Base-by-base conservation (phyloP, 495 filamentous ascomycete species). In the Hypoxylon cercidicola region DNA sequence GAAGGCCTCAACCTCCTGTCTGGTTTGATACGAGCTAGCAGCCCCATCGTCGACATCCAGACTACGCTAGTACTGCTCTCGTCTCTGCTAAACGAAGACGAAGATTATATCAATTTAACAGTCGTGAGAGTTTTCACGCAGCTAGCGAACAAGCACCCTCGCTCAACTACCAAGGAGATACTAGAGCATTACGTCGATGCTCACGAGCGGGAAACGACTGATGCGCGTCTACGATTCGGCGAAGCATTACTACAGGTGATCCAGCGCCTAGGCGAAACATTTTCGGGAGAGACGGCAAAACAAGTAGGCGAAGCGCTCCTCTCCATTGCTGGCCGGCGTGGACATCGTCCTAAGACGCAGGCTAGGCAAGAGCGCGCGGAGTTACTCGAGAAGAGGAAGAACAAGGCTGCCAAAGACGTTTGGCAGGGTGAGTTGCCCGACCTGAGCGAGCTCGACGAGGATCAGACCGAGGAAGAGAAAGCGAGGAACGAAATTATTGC, bases 1-100 rank as follows among this genome's bases (percentile, higher is more conserved):
- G 90, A 95, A 71, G 92, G 91, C 9, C 85, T 96, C 34, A 87
- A 88, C 18, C 82, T 92, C 0, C 75, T 96, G 13, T 85, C 86
- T 0, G 78, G 78, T 28, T 75, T 96, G 15, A 86, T 95, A 64
- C 77, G 79, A 25, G 78, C 83, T 15, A 71, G 79, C 15, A 90
- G 84, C 9, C 82, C 90, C 0, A 79, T 90, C 12, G 78, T 94
- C 47, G 89, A 95, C 70, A 86, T 93, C 18, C 86, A 86, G 0
- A 83, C 85, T 13, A 88, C 89, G 1, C 72, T 90, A 2, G 82
- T 87, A 1, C 82, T 93, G 0, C 79, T 93, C 6, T 79, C 90
- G 1, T 86, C 85, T 0, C 78, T 93, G 6, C 79, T 93, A 3
- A 84, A 83, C 46, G 88, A 90, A 60, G 79, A 80, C 25, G 91